Evolutionary conservation across 106 monocot genomes (phyloP).

Genomic region (Apostasia shenzhenica): DNA sequence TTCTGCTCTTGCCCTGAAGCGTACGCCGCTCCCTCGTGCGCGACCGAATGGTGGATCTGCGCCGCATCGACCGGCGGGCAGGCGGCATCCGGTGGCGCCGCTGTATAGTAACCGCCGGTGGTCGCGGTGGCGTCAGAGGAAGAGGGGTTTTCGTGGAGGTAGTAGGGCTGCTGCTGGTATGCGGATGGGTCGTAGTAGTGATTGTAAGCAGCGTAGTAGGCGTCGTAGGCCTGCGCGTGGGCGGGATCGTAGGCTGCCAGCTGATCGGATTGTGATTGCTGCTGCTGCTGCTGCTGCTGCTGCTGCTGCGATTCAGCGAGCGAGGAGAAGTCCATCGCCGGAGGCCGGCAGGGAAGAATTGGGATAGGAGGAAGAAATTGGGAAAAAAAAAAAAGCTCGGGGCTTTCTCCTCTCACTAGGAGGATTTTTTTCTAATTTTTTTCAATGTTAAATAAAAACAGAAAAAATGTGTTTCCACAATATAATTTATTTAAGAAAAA

Average conservation of each 20-base stretch:
- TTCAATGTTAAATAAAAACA: too few species aligned
- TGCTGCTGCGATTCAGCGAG: slow-evolving; percentile 6
- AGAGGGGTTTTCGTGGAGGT: slow-evolving; percentile 8
- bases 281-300: background rate
- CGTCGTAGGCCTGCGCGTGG: slow-evolving; percentile 11
- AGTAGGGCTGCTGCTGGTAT: slow-evolving; percentile 7
- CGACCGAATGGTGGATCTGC: background rate
- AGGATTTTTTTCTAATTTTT: too few species aligned
- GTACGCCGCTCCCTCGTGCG: background rate
- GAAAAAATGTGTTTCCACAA: too few species aligned
- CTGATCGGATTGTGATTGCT: slow-evolving; percentile 8
- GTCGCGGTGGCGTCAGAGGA: background rate
- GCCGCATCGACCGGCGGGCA: background rate
- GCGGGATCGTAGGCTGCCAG: slow-evolving; percentile 13
- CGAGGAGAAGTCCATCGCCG: slow-evolving; percentile 16
- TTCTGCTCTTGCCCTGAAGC: background rate
- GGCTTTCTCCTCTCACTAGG: too few species aligned
- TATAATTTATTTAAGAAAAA: too few species aligned
- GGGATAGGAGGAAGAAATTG: background rate
- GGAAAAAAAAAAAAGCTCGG: too few species aligned
- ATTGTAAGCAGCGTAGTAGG: slow-evolving; percentile 5
- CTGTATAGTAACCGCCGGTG: background rate
- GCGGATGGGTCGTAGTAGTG: slow-evolving; percentile 3
- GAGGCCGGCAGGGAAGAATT: background rate
- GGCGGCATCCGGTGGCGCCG: background rate